Evolutionary conservation across 345 rosid species (phyloP).

Genomic region (Zanthoxylum bungeanum): DNA sequence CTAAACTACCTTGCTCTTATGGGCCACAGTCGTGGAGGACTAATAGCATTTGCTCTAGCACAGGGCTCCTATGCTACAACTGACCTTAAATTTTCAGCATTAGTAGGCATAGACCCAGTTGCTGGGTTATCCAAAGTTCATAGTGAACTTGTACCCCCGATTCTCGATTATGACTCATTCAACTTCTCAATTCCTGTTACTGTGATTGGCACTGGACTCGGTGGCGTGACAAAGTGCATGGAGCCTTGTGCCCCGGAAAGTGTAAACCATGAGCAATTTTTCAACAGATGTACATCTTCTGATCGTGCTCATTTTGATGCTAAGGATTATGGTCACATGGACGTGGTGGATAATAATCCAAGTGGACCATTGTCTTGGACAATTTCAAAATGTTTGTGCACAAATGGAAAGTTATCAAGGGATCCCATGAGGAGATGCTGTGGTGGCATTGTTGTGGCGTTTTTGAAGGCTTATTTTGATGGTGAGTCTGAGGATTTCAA

Average conservation of each 20-base stretch:
- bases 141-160: constrained; percentile 11
- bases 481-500: constrained; percentile 15
- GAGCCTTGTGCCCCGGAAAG: constrained; percentile 32
- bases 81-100: constrained; percentile 14
- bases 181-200: constrained; percentile 26
- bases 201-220: constrained; percentile 34
- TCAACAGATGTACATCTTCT: constrained; percentile 27
- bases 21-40: constrained; percentile 48
- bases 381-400: constrained; percentile 4
- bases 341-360: constrained; percentile 29
- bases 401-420: constrained; percentile 13
- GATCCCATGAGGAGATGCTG: constrained; percentile 31
- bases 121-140: constrained; percentile 6
- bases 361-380: background rate
- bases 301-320: constrained; percentile 28
- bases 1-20: constrained; percentile 17
- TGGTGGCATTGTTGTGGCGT: constrained; percentile 42
- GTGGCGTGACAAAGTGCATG: background rate
- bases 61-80: constrained; percentile 19
- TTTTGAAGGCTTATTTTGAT: constrained; percentile 22
- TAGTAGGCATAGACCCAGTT: constrained; percentile 37
- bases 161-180: constrained; percentile 25
- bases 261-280: constrained; percentile 31
- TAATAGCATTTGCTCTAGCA: constrained; percentile 30
- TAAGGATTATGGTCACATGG: constrained; percentile 41